phyloP scores from a whole-genome alignment of 116 monocot genomes.

The Iris pallida region DNA sequence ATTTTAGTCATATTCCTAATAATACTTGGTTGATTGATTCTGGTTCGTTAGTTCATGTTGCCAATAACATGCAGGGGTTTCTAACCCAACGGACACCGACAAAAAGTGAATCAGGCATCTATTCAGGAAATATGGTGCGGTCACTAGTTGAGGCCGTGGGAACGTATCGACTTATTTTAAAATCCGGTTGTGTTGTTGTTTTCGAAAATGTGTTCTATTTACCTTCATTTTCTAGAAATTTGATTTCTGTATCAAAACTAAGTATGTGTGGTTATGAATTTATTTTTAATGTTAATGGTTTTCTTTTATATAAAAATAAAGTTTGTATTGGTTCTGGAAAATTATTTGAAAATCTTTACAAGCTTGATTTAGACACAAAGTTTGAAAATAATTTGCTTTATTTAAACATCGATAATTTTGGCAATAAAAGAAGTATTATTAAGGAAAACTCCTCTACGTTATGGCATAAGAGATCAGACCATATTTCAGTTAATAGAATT shows the following conservation, averaged over 20 bases:
- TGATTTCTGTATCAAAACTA: too few species aligned
- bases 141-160: not conserved
- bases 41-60: not conserved
- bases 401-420: too few species aligned
- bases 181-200: not conserved
- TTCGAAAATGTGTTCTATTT: not conserved
- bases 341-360: too few species aligned
- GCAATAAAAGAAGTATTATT: too few species aligned
- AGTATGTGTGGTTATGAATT: too few species aligned
- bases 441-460: slow-evolving; percentile 2
- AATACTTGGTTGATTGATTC: slow-evolving; percentile 8
- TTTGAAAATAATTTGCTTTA: too few species aligned
- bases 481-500: too few species aligned
- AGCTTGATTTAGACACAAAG: not conserved
- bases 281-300: too few species aligned
- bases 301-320: too few species aligned
- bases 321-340: too few species aligned
- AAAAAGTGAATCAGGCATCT: slow-evolving; percentile 3
- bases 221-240: too few species aligned
- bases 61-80: not conserved
- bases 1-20: not conserved
- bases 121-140: not conserved
- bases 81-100: not conserved
- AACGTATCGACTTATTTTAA: not conserved
- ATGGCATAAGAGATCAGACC: too few species aligned